Base-by-base conservation (phyloP, 345 rosid genomes). In the Lepidium didymum region DNA sequence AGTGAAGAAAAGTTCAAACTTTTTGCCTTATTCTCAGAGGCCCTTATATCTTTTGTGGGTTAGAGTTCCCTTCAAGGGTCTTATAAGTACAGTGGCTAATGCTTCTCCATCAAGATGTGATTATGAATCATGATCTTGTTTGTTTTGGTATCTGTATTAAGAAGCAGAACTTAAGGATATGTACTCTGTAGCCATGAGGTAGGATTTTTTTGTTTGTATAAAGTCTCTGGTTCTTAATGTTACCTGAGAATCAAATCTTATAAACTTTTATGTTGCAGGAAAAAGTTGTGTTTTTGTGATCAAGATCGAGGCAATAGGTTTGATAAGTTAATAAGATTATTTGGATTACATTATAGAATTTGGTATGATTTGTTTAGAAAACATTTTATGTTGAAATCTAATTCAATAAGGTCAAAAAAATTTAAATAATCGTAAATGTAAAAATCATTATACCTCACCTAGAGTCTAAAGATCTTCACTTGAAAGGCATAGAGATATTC, bases 21-120 rank as follows among this genome's bases (percentile, higher is more conserved):
- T 73, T 56, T 59, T 73, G 77, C 77, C 77, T 58, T 73, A 52
- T 66, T 25, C 72, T 67, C 73, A 52, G 56, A 73, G 62, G 68
- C 68, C 62, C 72, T 73, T 59, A 29, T 23, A 21, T 6, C 41
- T 60, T 70, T 62, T 73, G 27, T 46, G 18, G 67, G 72, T 14
- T 49, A 31, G 33, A 56, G 60, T 64, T 64, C 66, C 45, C 49
- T 19, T 57, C 10, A 33, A 73, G 71, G 60, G 71, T 45, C 59
- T 72, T 38, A 46, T 49, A 35, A 36, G 72, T 64, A 73, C 67
- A 73, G 55, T 55, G 62, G 72, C 72, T 66, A 58, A 50, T 40
- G 57, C 46, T 73, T 29, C 33, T 29, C 33, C 71, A 33, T 62
- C 54, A 14, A 60, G 19, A 52, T 46, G 21, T 14, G 10, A 34